phyloP scores from a whole-genome alignment of 306 rosid species.

The Leucaena leucocephala region DNA sequence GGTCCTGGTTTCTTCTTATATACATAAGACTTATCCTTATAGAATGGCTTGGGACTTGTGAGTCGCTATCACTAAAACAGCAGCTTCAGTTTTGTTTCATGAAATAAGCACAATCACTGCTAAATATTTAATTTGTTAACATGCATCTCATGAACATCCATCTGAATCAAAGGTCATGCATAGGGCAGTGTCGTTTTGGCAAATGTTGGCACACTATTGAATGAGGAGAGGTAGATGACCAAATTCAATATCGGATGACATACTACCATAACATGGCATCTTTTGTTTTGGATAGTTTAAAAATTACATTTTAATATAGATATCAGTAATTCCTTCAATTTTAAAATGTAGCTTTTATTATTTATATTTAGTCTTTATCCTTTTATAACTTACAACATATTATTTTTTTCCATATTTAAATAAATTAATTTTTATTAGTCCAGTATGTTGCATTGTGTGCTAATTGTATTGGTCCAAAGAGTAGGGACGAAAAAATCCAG shows the following conservation, averaged over 20 bases:
- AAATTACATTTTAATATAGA: too few species aligned
- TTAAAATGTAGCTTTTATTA: too few species aligned
- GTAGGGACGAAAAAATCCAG: neutral
- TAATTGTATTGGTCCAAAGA: too few species aligned
- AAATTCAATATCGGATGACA: constrained; percentile 9
- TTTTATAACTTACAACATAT: too few species aligned
- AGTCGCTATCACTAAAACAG: neutral
- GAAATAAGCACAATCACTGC: neutral
- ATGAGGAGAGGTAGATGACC: constrained; percentile 20
- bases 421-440: neutral
- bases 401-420: neutral
- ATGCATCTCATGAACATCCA: neutral
- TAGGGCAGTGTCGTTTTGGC: neutral
- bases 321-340: too few species aligned
- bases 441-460: neutral
- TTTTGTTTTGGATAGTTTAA: neutral
- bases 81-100: neutral
- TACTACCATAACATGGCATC: neutral
- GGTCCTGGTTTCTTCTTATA: neutral
- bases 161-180: neutral
- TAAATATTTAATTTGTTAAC: neutral
- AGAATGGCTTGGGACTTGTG: neutral
- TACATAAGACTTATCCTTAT: neutral
- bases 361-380: too few species aligned
- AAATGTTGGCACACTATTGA: neutral